phyloP scores from a whole-genome alignment of 2,329 filamentous ascomycete species.

The Clonostachys chloroleuca region DNA sequence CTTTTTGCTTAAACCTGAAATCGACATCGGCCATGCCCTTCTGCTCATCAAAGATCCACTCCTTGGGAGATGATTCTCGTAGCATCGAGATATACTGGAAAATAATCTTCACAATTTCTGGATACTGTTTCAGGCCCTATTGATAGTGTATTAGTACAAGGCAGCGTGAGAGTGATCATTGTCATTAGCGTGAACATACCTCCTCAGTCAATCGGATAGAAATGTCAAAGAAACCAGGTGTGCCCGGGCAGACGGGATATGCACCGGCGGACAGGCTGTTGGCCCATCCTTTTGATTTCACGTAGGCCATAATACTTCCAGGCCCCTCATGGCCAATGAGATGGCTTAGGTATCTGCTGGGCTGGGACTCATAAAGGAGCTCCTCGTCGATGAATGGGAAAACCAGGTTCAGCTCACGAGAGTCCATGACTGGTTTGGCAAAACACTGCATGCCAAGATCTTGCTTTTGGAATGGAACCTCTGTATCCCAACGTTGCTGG shows the following conservation, averaged over 20 bases:
- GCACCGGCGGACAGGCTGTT: conserved; percentile 77
- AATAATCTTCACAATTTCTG: conserved; percentile 75
- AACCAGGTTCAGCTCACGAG: conserved; percentile 70
- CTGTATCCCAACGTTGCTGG: conserved; percentile 49
- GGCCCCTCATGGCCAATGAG: conserved; percentile 90
- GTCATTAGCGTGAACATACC: conserved; percentile 29
- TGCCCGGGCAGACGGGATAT: conserved; percentile 71
- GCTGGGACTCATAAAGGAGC: conserved; percentile 71
- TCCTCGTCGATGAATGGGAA: conserved; percentile 89
- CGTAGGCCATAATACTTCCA: conserved; percentile 83
- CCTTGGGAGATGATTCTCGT: conserved; percentile 71
- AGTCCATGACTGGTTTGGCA: conserved; percentile 89
- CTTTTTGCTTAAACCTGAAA: conserved; percentile 94
- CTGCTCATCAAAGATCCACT: conserved; percentile 94
- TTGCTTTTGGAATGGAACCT: conserved; percentile 41
- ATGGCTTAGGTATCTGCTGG: conserved; percentile 81
- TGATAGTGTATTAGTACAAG: too few species aligned
- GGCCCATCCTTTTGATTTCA: conserved; percentile 88
- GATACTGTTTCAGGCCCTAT: conserved; percentile 70
- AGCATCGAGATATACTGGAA: conserved; percentile 92
- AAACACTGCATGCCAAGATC: conserved; percentile 68
- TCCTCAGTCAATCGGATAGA: conserved; percentile 80
- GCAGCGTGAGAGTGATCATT: too few species aligned
- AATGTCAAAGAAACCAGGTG: conserved; percentile 73
- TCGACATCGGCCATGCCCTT: conserved; percentile 87